These are phyloP conservation scores for Mucor racemosus DNA, from an alignment of 371 early-diverging fungal genomes.

Conservation along the genomic window DNA sequence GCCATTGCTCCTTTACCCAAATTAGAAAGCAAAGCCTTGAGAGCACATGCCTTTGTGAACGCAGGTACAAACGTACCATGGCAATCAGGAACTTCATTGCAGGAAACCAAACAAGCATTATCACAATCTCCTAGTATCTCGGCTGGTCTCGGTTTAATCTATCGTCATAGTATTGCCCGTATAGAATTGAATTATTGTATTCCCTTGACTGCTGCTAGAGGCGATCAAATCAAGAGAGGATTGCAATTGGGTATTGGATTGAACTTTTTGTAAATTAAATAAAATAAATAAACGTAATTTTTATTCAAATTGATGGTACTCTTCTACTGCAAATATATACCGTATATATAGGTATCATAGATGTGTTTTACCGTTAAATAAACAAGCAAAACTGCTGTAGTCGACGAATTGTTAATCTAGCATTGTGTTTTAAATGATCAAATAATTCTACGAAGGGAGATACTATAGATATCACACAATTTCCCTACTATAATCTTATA, in stretches of 20 bases:
- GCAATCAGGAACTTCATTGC: conserved; percentile 21
- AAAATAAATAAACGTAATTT: neutral
- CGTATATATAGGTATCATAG: too few relatives aligned
- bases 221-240: conserved; percentile 81
- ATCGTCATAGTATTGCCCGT: conserved; percentile 83
- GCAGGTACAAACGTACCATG: conserved; percentile 75
- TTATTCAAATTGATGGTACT: too few relatives aligned
- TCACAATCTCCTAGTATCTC: conserved; percentile 67
- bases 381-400: too few relatives aligned
- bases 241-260: conserved; percentile 89
- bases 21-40: conserved; percentile 64
- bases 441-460: too few relatives aligned
- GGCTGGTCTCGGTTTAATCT: conserved; percentile 83
- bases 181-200: conserved; percentile 91
- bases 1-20: conserved; percentile 84
- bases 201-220: conserved; percentile 73
- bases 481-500: too few relatives aligned
- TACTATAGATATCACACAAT: too few relatives aligned
- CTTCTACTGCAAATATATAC: too few relatives aligned
- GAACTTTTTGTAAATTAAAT: conserved; percentile 70
- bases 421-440: too few relatives aligned
- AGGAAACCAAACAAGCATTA: conserved; percentile 43
- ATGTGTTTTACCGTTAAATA: too few relatives aligned
- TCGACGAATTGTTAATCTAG: too few relatives aligned
- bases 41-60: conserved; percentile 87